Conservation (phyloP, 2,329 filamentous ascomycete genomes). For the Cryphonectria parasitica region DNA sequence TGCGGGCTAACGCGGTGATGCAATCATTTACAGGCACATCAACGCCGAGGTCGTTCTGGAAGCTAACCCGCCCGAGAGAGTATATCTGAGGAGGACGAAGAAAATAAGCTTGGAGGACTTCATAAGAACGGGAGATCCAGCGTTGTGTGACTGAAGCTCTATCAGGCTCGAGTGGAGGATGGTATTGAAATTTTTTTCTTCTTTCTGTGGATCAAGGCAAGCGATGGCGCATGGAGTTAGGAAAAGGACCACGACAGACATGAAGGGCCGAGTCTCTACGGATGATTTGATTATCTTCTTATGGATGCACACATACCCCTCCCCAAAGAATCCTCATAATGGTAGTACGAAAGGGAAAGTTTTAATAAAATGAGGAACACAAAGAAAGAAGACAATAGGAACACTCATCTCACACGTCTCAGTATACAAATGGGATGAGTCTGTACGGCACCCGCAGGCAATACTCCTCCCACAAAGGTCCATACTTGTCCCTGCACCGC, state of each 20-base stretch:
- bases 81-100: constrained; percentile 3
- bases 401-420: background rate
- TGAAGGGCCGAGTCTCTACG: background rate
- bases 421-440: constrained; percentile 25
- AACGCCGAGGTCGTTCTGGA: constrained; percentile 25
- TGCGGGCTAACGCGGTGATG: background rate
- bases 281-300: background rate
- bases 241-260: background rate
- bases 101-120: background rate
- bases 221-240: constrained; percentile 1
- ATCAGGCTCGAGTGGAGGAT: background rate
- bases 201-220: background rate
- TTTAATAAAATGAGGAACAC: background rate
- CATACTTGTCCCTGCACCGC: constrained; percentile 26
- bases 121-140: background rate
- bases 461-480: constrained; percentile 24
- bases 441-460: constrained; percentile 23
- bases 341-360: no score
- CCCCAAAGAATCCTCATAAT: background rate
- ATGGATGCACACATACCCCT: background rate
- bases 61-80: constrained; percentile 18
- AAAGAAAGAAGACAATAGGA: background rate
- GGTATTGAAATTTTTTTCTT: background rate
- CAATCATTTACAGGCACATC: constrained; percentile 7
- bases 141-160: background rate